A percentile compares a stretch with the other conserved stretches of the same genome.
Conservation (phyloP, 768 basidiomycete genomes). For the Amanita exitialis region DNA sequence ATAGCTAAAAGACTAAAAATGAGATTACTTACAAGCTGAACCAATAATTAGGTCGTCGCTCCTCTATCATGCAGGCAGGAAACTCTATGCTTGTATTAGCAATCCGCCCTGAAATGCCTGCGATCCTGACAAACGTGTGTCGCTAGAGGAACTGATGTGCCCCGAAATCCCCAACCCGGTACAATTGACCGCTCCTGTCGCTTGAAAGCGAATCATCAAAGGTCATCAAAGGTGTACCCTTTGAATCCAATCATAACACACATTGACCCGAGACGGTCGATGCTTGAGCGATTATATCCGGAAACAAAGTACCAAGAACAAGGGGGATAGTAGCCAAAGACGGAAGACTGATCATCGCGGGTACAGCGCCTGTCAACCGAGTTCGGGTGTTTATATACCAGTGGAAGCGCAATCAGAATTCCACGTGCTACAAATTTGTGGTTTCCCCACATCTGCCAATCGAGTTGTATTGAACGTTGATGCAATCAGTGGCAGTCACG, state of each 20-base stretch:
- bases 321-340: not conserved
- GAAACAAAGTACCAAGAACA: not conserved
- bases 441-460: too few relatives aligned
- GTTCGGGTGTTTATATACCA: too few relatives aligned
- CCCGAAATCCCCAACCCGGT: constrained; percentile 18
- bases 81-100: not conserved
- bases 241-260: not conserved
- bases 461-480: too few relatives aligned
- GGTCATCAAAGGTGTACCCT: too few relatives aligned
- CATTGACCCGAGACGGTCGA: not conserved
- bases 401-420: too few relatives aligned
- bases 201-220: not conserved
- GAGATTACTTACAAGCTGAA: constrained; percentile 39
- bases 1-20: not conserved
- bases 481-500: too few relatives aligned
- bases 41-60: constrained; percentile 31
- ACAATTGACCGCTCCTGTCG: constrained; percentile 31
- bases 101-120: too few relatives aligned
- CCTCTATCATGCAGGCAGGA: not conserved
- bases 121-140: not conserved
- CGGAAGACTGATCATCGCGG: too few relatives aligned
- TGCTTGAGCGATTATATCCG: not conserved
- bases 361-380: too few relatives aligned
- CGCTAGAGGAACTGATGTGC: not conserved
- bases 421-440: too few relatives aligned